Conservation (phyloP, 2,329 filamentous ascomycete species). For the Pezicula carpinea region DNA sequence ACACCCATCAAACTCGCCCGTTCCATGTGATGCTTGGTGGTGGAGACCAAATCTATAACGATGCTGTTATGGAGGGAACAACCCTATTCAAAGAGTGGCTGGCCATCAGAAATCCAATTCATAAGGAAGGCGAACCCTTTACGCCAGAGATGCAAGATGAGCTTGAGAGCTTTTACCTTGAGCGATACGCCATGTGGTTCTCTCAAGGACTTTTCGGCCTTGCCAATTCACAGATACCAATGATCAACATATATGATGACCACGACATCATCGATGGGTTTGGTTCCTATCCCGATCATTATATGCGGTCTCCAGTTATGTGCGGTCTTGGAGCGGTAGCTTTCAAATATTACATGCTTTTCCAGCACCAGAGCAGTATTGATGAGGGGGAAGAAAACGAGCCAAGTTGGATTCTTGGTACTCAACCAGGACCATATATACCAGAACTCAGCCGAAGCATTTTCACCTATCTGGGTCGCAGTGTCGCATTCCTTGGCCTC, state of each 20-base stretch:
- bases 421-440: conserved; percentile 82
- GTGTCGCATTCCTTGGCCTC: conserved; percentile 76
- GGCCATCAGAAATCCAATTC: conserved; percentile 68
- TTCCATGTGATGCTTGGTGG: conserved; percentile 99
- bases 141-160: conserved; percentile 80
- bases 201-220: conserved; percentile 92
- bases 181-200: conserved; percentile 92
- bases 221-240: conserved; percentile 89
- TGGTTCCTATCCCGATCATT: conserved; percentile 86
- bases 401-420: conserved; percentile 85
- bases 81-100: conserved; percentile 80
- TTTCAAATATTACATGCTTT: conserved; percentile 98
- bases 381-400: conserved; percentile 79
- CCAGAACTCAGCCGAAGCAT: conserved; percentile 78
- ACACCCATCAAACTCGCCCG: conserved; percentile 82
- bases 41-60: conserved; percentile 96
- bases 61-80: conserved; percentile 72
- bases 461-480: conserved; percentile 77
- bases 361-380: conserved; percentile 87
- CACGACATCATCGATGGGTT: conserved; percentile 91
- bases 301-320: conserved; percentile 89
- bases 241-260: conserved; percentile 98
- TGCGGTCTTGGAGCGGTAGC: conserved; percentile 84
- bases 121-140: conserved; percentile 77
- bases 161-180: conserved; percentile 81